Conservation (phyloP, 2,329 filamentous ascomycete species). For the Pseudopyrenochaeta lycopersici region DNA sequence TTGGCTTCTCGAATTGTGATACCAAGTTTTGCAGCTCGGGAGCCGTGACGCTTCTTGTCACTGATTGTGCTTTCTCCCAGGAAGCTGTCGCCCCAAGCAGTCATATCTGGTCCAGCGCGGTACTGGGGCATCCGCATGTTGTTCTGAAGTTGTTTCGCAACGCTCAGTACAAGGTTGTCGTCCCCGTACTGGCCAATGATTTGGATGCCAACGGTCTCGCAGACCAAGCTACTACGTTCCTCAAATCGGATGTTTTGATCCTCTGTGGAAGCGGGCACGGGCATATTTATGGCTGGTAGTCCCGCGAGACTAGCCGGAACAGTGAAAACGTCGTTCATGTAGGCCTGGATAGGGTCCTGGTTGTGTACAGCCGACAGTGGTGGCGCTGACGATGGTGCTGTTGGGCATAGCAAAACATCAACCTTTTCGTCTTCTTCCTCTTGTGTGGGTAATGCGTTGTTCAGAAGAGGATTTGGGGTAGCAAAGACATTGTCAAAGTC, state of each 20-base stretch:
- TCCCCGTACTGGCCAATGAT: slow-evolving; percentile 84
- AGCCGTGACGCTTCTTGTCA: neutral
- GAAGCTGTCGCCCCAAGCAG: slow-evolving; percentile 20
- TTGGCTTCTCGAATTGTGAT: neutral
- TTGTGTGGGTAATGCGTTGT: slow-evolving; percentile 18
- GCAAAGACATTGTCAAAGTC: slow-evolving; percentile 87
- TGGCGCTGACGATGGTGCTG: slow-evolving; percentile 80
- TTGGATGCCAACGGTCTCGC: slow-evolving; percentile 69
- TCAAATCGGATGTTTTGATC: slow-evolving; percentile 36
- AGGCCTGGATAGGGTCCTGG: slow-evolving; percentile 72
- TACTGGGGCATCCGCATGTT: slow-evolving; percentile 9
- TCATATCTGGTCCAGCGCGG: slow-evolving; percentile 8
- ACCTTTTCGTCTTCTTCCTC: slow-evolving; percentile 68
- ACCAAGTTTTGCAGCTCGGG: neutral
- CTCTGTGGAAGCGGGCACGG: slow-evolving; percentile 59
- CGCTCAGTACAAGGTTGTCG: slow-evolving; percentile 69
- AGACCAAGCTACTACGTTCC: slow-evolving; percentile 19
- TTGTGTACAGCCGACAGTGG: slow-evolving; percentile 65
- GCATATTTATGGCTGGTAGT: slow-evolving; percentile 86
- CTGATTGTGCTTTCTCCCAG: neutral
- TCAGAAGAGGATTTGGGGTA: slow-evolving; percentile 71
- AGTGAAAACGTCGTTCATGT: slow-evolving; percentile 95
- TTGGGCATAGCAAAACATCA: slow-evolving; percentile 88
- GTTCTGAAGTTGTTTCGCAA: slow-evolving; percentile 57
- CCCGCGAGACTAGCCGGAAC: slow-evolving; percentile 94